Evolutionary conservation across 2,329 filamentous ascomycete species (phyloP).

Genomic region (Talaromyces sp.): DNA sequence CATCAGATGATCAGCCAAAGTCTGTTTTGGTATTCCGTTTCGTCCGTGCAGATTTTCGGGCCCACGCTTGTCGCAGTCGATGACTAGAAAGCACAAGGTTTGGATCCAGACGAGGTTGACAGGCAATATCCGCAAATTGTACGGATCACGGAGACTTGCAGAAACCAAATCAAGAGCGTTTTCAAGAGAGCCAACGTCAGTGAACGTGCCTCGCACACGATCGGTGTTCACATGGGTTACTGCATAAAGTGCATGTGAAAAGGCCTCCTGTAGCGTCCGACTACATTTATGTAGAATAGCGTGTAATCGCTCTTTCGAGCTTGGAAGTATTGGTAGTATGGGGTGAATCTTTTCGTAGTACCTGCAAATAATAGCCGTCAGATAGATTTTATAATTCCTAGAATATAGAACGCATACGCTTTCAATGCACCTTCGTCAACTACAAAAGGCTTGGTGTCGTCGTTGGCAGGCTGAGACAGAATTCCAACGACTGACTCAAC

Average conservation of each 20-base stretch:
- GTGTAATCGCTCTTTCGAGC: conserved; percentile 37
- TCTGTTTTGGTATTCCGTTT: conserved; percentile 39
- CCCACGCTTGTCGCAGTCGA: conserved; percentile 42
- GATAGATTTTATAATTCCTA: not conserved
- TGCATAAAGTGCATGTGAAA: conserved; percentile 39
- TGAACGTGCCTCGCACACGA: conserved; percentile 33
- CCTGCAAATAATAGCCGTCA: conserved; percentile 25
- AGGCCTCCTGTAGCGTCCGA: conserved; percentile 40
- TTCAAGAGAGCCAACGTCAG: conserved; percentile 36
- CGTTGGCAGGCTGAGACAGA: conserved; percentile 29
- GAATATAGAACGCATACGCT: conserved; percentile 29
- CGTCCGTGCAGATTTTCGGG: conserved; percentile 42
- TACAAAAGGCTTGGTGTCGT: conserved; percentile 34
- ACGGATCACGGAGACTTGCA: conserved; percentile 37
- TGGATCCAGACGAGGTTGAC: conserved; percentile 43
- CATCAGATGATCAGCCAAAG: conserved; percentile 38
- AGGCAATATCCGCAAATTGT: conserved; percentile 31
- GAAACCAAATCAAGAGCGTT: conserved; percentile 40
- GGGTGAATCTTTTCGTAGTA: conserved; percentile 43
- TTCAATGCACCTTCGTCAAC: conserved; percentile 41
- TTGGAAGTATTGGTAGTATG: conserved; percentile 40
- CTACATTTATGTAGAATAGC: conserved; percentile 38
- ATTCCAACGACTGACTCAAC: conserved; percentile 12
- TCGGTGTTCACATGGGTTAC: conserved; percentile 37
- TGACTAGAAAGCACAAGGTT: conserved; percentile 39